Percentiles rank a stretch among this genome's conserved stretches.
These are phyloP conservation scores for Nakazawaea populi DNA, from an alignment of 805 yeast genomes.

Conservation along the genomic window DNA sequence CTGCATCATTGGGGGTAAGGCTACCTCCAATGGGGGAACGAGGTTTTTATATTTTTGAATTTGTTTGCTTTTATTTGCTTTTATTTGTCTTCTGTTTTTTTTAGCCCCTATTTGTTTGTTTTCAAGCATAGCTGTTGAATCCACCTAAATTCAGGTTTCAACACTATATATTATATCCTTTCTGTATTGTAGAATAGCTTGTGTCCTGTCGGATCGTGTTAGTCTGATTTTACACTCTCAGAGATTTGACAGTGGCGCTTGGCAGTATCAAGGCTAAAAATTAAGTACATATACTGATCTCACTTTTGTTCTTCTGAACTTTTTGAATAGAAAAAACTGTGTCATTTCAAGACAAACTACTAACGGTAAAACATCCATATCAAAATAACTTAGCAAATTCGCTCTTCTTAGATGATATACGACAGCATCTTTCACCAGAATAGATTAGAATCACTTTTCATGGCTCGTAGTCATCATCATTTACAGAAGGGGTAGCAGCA, in stretches of 20 bases:
- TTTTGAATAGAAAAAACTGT: neutral
- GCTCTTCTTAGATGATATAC: no score
- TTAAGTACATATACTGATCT: no score
- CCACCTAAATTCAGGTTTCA: neutral
- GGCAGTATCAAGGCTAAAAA: no score
- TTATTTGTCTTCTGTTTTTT: neutral
- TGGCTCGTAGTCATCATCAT: conserved; percentile 15
- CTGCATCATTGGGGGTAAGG: conserved; percentile 11
- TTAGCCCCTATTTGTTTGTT: neutral
- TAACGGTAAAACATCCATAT: neutral
- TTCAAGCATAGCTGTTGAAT: neutral
- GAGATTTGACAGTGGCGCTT: no score
- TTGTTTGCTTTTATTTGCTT: neutral
- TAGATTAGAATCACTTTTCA: neutral
- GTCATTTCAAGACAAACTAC: neutral
- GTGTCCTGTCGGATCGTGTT: no score
- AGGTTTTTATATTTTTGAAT: conserved; percentile 1
- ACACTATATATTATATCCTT: neutral
- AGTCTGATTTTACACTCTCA: no score
- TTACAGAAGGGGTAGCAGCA: conserved; percentile 36
- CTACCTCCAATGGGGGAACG: conserved; percentile 10
- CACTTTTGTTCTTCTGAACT: neutral
- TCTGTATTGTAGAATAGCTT: no score
- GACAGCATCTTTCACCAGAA: no score
- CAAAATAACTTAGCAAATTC: neutral